Percentiles rank a stretch among this genome's conserved stretches.
Evolutionary conservation across 2,329 filamentous ascomycete species (phyloP).

Genomic region (Microsporum audouinii): DNA sequence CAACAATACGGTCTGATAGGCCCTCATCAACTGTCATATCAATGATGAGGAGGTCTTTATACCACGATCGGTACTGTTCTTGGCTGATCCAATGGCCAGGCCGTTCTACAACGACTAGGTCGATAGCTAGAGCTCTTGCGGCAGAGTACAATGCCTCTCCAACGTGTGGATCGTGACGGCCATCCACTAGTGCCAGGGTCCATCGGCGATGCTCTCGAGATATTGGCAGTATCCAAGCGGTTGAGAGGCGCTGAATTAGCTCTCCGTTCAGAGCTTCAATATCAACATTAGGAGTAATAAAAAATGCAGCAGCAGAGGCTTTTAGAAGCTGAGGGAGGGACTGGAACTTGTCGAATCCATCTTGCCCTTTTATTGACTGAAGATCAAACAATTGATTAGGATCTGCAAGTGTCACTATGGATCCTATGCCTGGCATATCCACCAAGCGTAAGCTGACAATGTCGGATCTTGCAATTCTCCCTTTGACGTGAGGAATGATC

Average conservation of each 20-base stretch:
- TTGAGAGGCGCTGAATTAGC: slow-evolving; percentile 11
- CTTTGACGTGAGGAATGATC: slow-evolving; percentile 6
- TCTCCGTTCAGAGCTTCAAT: too few relatives aligned
- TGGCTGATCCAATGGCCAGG: slow-evolving; percentile 26
- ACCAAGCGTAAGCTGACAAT: slow-evolving; percentile 7
- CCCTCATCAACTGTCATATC: background rate
- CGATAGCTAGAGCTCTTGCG: slow-evolving; percentile 28
- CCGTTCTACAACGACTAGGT: slow-evolving; percentile 28
- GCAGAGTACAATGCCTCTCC: slow-evolving; percentile 9
- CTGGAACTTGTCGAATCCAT: too few relatives aligned
- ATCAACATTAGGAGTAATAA: too few relatives aligned
- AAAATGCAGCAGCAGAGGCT: too few relatives aligned
- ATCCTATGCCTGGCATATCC: background rate
- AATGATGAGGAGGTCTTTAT: background rate
- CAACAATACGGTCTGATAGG: background rate
- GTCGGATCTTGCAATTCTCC: slow-evolving; percentile 8
- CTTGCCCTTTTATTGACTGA: too few relatives aligned
- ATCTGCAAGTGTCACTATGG: background rate
- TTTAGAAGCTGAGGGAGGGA: too few relatives aligned
- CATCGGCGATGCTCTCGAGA: background rate
- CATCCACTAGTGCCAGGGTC: slow-evolving; percentile 16
- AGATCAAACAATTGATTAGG: background rate
- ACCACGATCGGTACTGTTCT: slow-evolving; percentile 12
- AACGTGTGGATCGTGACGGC: slow-evolving; percentile 17
- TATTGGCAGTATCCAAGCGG: slow-evolving; percentile 12